Percentiles rank a stretch among this genome's conserved stretches.
Evolutionary conservation across 306 rosid species (phyloP).

Genomic region (Parietaria judaica): DNA sequence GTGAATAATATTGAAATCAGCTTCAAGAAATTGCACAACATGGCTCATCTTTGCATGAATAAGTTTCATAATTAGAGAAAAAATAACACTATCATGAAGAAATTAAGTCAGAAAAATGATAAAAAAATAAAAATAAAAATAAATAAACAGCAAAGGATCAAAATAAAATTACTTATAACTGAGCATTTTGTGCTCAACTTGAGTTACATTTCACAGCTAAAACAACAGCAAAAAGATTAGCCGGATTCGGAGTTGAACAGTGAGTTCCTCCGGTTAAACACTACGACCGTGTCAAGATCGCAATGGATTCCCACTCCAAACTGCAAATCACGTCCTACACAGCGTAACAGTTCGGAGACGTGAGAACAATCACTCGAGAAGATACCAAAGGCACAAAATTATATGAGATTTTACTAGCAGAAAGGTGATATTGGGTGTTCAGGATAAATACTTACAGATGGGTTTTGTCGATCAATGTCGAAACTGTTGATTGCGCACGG

Average conservation of each 20-base stretch:
- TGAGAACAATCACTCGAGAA: too few species aligned
- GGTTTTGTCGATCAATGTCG: constrained; percentile 72
- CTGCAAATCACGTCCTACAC: constrained; percentile 79
- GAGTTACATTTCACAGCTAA: too few species aligned
- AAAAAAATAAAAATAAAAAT: too few species aligned
- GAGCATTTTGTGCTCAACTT: too few species aligned
- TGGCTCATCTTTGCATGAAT: too few species aligned
- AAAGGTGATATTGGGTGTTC: constrained; percentile 3
- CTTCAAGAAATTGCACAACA: too few species aligned
- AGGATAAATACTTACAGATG: constrained; percentile 53
- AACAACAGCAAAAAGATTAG: not conserved
- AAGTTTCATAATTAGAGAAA: too few species aligned
- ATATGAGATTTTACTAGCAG: not conserved
- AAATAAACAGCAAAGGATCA: too few species aligned
- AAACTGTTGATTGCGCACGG: constrained; percentile 92
- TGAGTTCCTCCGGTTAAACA: constrained; percentile 9
- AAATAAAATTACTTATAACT: too few species aligned
- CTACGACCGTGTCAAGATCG: constrained; percentile 55
- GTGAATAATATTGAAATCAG: too few species aligned
- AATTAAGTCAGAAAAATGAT: too few species aligned
- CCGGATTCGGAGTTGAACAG: constrained; percentile 3
- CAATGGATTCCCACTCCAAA: constrained; percentile 92
- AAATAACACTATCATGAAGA: too few species aligned
- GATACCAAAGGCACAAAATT: not conserved
- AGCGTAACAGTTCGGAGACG: not conserved